These are phyloP conservation scores for Ichthyophthirius multifiliis DNA, from an alignment of 169 alveolate species.

Conservation along the genomic window DNA sequence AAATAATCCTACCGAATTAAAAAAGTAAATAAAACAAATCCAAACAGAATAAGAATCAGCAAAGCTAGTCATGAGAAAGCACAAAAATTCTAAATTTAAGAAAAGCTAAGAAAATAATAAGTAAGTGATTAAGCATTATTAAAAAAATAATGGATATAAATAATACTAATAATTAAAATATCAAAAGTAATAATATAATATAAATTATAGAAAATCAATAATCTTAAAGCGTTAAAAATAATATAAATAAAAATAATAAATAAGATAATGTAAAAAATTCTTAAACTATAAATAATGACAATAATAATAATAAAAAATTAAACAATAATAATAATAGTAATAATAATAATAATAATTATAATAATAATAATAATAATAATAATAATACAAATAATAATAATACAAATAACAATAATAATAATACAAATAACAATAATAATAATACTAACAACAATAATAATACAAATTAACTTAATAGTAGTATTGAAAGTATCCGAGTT, in stretches of 20 bases:
- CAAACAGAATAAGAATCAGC: neutral
- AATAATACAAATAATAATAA: too few species aligned
- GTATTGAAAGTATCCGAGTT: too few species aligned
- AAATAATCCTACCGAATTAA: neutral
- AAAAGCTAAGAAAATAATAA: neutral
- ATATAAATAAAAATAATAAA: neutral
- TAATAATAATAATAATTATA: too few species aligned
- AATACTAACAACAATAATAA: too few species aligned
- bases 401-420: too few species aligned
- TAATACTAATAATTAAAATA: neutral
- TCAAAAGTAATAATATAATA: neutral
- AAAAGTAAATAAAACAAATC: neutral
- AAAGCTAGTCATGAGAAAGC: conserved; percentile 7
- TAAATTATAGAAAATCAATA: neutral
- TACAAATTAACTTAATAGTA: too few species aligned
- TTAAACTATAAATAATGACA: neutral
- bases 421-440: too few species aligned
- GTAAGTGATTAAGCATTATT: neutral
- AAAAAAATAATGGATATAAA: neutral
- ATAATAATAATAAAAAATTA: neutral
- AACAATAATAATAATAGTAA: too few species aligned
- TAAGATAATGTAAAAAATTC: neutral
- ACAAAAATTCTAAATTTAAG: neutral
- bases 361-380: too few species aligned
- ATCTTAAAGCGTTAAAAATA: neutral